Evolutionary conservation across 805 yeast species (phyloP).

Genomic region (Kodamaea neixiangensis): DNA sequence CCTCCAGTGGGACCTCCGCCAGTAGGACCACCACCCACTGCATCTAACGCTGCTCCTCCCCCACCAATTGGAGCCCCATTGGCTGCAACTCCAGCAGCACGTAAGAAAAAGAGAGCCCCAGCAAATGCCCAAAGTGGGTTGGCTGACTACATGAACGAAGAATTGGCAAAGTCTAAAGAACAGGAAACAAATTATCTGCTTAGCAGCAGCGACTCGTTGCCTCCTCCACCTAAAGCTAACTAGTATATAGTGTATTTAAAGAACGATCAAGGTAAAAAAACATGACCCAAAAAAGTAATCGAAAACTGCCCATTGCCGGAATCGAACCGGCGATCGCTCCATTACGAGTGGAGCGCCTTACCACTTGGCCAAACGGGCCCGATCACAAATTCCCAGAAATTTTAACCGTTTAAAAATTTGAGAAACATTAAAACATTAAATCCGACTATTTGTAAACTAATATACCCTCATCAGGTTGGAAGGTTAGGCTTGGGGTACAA

Average conservation of each 20-base stretch:
- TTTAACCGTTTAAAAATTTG: neutral
- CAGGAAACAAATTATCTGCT: conserved; percentile 22
- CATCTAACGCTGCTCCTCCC: conserved; percentile 12
- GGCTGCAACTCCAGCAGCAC: conserved; percentile 17
- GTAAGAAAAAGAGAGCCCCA: conserved; percentile 31
- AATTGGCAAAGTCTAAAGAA: conserved; percentile 41
- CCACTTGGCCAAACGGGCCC: conserved; percentile 56
- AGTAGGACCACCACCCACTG: conserved; percentile 10
- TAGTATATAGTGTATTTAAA: conserved; percentile 3
- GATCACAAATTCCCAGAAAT: neutral
- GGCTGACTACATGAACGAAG: conserved; percentile 45
- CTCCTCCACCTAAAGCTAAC: conserved; percentile 32
- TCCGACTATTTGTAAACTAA: no score
- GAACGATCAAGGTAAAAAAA: neutral
- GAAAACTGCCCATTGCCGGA: conserved; percentile 49
- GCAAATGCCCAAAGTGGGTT: conserved; percentile 27
- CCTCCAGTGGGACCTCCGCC: conserved; percentile 15
- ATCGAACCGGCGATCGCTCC: conserved; percentile 57
- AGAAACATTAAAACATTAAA: no score
- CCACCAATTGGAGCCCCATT: conserved; percentile 19
- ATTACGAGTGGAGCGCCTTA: conserved; percentile 57
- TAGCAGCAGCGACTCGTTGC: conserved; percentile 22
- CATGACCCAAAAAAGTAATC: neutral
- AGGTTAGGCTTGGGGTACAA: neutral
- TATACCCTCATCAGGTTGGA: no score